phyloP scores from a whole-genome alignment of 257 asterid species.

The Verbena officinalis region DNA sequence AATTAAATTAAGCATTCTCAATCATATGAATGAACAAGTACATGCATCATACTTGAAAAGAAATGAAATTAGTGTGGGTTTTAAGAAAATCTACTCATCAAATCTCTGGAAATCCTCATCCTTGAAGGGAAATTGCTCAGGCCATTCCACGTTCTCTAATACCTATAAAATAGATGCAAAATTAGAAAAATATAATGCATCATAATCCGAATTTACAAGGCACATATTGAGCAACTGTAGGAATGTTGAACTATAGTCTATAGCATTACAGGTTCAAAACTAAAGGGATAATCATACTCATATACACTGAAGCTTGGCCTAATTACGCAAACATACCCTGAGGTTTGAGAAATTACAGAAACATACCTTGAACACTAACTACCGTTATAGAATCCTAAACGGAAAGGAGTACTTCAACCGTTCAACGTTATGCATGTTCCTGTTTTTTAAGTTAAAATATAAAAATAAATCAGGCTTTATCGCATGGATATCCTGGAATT shows the following conservation, averaged over 20 bases:
- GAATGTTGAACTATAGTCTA: constrained; percentile 4
- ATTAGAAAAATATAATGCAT: neutral
- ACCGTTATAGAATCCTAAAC: too few relatives aligned
- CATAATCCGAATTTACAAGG: neutral
- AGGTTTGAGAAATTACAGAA: too few relatives aligned
- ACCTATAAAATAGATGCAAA: constrained; percentile 47
- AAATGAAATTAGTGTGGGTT: neutral
- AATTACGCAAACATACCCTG: too few relatives aligned
- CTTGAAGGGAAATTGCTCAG: constrained; percentile 89
- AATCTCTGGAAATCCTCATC: constrained; percentile 92
- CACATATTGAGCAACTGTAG: neutral
- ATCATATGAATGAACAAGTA: neutral
- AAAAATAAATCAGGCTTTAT: too few relatives aligned
- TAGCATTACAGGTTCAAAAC: neutral
- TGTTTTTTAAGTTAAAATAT: too few relatives aligned
- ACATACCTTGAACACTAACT: too few relatives aligned
- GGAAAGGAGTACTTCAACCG: too few relatives aligned
- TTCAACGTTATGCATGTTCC: too few relatives aligned
- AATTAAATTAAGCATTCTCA: neutral
- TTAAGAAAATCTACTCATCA: constrained; percentile 67
- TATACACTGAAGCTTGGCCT: too few relatives aligned
- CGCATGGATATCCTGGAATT: too few relatives aligned
- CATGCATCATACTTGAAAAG: neutral
- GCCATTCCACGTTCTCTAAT: constrained; percentile 91
- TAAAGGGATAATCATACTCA: too few relatives aligned